Conservation (phyloP, 495 filamentous ascomycete genomes). For the Monascus purpureus region DNA sequence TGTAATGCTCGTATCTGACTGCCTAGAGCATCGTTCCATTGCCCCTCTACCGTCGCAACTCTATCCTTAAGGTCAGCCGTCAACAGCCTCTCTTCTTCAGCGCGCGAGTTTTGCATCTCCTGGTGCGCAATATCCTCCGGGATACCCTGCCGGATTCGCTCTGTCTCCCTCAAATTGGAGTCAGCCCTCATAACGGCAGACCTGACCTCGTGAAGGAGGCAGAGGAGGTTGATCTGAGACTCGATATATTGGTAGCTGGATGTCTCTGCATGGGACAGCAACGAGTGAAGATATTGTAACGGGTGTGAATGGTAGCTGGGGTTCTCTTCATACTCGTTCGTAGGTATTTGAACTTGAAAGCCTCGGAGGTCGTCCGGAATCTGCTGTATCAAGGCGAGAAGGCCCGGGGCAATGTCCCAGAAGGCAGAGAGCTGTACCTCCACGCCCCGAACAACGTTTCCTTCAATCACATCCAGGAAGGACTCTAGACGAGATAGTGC, state of each 20-base stretch:
- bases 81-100: constrained; percentile 50
- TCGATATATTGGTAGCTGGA: constrained; percentile 94
- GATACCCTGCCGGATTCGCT: constrained; percentile 45
- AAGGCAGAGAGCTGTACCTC: constrained; percentile 85
- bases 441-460: constrained; percentile 74
- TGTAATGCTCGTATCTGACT: constrained; percentile 40
- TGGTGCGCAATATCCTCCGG: constrained; percentile 29
- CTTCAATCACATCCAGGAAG: constrained; percentile 69
- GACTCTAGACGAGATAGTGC: constrained; percentile 56
- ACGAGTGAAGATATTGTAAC: constrained; percentile 72
- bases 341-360: constrained; percentile 54
- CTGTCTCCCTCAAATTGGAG: constrained; percentile 37
- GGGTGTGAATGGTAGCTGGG: constrained; percentile 65
- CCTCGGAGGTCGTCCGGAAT: constrained; percentile 48
- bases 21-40: constrained; percentile 63
- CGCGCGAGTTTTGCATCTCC: constrained; percentile 45
- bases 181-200: constrained; percentile 54
- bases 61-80: constrained; percentile 88
- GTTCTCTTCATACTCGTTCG: constrained; percentile 70
- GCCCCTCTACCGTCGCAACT: constrained; percentile 75
- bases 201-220: constrained; percentile 83
- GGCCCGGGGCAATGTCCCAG: constrained; percentile 89
- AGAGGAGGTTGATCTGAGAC: constrained; percentile 84
- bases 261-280: constrained; percentile 77
- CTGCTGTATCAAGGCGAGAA: constrained; percentile 61